A percentile compares a stretch with the other conserved stretches of the same genome.
phyloP scores from a whole-genome alignment of 1,139 yeast genomes.

The Hyphopichia fennica region DNA sequence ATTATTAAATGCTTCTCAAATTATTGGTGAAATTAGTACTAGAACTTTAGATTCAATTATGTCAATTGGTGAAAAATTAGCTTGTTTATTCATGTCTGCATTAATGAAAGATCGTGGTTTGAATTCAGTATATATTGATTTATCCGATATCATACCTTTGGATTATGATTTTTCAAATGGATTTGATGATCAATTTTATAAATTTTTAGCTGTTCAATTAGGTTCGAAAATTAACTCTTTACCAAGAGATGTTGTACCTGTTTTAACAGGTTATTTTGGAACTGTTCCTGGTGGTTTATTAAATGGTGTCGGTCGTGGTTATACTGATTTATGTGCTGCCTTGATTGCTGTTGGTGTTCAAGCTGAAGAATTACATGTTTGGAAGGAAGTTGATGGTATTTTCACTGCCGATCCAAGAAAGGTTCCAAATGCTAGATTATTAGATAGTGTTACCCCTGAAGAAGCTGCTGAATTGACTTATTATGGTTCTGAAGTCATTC shows the following conservation, averaged over 20 bases:
- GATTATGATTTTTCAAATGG: constrained; percentile 54
- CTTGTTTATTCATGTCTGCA: constrained; percentile 86
- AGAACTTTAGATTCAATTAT: constrained; percentile 86
- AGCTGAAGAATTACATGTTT: constrained; percentile 93
- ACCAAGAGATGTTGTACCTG: constrained; percentile 66
- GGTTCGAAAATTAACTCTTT: constrained; percentile 53
- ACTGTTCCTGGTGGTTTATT: constrained; percentile 90
- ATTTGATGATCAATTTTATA: constrained; percentile 70
- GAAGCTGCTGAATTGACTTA: constrained; percentile 98
- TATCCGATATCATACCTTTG: constrained; percentile 67
- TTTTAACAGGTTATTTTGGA: constrained; percentile 94
- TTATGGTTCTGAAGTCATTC: constrained; percentile 96
- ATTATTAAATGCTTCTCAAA: constrained; percentile 79
- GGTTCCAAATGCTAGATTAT: constrained; percentile 83
- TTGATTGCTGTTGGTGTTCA: constrained; percentile 87
- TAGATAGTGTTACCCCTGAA: constrained; percentile 91
- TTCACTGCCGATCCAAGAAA: constrained; percentile 98
- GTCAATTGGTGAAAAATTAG: constrained; percentile 91
- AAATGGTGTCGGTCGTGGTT: constrained; percentile 94
- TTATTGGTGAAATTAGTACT: constrained; percentile 88
- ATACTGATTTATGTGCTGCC: constrained; percentile 97
- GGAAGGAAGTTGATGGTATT: constrained; percentile 99
- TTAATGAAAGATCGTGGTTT: constrained; percentile 80
- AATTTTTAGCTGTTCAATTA: constrained; percentile 57
- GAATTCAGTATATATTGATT: constrained; percentile 74